Evolutionary conservation across 2,329 filamentous ascomycete genomes (phyloP).

Genomic region (Penicillium sp.): DNA sequence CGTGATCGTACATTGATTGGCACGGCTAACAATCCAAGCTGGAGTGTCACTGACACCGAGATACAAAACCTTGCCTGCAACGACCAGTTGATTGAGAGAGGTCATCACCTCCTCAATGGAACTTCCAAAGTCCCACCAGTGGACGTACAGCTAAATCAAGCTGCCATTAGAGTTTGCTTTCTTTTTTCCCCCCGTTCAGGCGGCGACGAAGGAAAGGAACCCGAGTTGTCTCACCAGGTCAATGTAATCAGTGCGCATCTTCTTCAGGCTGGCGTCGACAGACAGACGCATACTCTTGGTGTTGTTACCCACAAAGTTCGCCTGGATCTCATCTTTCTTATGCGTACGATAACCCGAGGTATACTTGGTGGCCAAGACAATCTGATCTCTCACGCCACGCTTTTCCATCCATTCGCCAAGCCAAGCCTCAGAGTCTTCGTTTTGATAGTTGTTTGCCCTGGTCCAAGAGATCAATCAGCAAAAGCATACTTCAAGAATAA

Average conservation of each 20-base stretch:
- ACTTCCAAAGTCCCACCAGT: slow-evolving; percentile 63
- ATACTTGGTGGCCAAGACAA: slow-evolving; percentile 53
- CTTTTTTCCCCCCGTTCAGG: background rate
- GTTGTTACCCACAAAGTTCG: slow-evolving; percentile 29
- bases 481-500: too few relatives aligned
- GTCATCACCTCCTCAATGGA: slow-evolving; percentile 64
- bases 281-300: slow-evolving; percentile 29
- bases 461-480: too few relatives aligned
- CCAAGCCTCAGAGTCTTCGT: slow-evolving; percentile 46
- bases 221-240: slow-evolving; percentile 21
- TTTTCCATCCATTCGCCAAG: slow-evolving; percentile 49
- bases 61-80: slow-evolving; percentile 59
- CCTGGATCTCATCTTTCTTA: slow-evolving; percentile 34
- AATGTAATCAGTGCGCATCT: slow-evolving; percentile 32
- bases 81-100: slow-evolving; percentile 56
- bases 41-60: slow-evolving; percentile 64
- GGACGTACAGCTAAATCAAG: slow-evolving; percentile 48
- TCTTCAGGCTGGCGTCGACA: slow-evolving; percentile 23
- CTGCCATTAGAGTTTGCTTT: background rate
- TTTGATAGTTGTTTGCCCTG: slow-evolving; percentile 45
- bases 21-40: slow-evolving; percentile 62
- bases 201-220: background rate
- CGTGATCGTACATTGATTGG: slow-evolving; percentile 49
- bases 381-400: slow-evolving; percentile 45
- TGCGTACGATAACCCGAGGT: slow-evolving; percentile 29